Evolutionary conservation across 2,329 filamentous ascomycete genomes (phyloP).

Genomic region (Aspergillus clavatus): DNA sequence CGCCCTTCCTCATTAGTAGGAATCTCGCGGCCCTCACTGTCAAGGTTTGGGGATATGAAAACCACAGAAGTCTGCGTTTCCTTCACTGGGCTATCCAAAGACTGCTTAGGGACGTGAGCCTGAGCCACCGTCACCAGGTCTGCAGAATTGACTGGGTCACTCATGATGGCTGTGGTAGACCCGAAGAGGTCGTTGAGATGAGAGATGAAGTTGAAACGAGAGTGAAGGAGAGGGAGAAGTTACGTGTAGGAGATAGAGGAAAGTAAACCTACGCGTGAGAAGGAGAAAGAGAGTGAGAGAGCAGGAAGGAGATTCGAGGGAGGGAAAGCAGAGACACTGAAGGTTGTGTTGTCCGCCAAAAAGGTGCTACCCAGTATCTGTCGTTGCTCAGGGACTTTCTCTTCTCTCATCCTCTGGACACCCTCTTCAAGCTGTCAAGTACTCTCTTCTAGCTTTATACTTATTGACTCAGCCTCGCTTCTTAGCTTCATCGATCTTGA

Average conservation of each 20-base stretch:
- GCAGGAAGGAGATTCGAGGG: neutral
- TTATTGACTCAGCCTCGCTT: neutral
- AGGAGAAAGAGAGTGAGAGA: neutral
- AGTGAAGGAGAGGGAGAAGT: neutral
- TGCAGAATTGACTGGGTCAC: conserved; percentile 5
- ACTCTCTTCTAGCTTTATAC: neutral
- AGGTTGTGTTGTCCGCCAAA: neutral
- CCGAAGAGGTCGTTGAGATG: neutral
- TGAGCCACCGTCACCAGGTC: conserved; percentile 6
- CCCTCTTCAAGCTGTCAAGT: neutral
- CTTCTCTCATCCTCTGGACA: neutral
- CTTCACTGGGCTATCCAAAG: neutral
- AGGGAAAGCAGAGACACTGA: neutral
- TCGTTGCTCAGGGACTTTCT: neutral
- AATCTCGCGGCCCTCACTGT: conserved; percentile 9
- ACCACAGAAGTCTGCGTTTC: conserved; percentile 8
- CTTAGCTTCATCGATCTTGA: neutral
- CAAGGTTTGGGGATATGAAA: neutral
- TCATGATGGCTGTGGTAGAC: conserved; percentile 5
- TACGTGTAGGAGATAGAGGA: neutral
- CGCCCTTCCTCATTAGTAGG: conserved; percentile 34
- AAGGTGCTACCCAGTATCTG: neutral
- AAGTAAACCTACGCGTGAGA: neutral
- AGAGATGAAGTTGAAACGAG: neutral
- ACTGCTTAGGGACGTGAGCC: conserved; percentile 6